Base-by-base conservation (phyloP, 768 basidiomycete species). In the Mycena metata region DNA sequence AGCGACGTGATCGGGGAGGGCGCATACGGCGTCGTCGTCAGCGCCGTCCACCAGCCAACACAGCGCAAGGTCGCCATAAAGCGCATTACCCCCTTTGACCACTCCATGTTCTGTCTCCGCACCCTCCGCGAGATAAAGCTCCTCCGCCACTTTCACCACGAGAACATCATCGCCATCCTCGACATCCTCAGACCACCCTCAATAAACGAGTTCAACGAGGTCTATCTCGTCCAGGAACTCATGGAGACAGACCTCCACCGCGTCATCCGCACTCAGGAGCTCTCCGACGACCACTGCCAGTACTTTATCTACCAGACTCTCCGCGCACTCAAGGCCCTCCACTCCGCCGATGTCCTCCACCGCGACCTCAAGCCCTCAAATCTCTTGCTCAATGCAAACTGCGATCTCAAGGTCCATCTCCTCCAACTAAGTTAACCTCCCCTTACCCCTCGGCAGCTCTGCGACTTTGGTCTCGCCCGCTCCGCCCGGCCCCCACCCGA, bases 201-300 rank as follows among this genome's bases (percentile, higher is more conserved):
- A 16, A 81, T 92, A 76, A 93, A 95, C n/a, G 82, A 84, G 1
- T 96, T 96, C 85, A 93, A 92, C 73, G 95, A 96, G 77, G 94
- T 94, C 47, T 93, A 94, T 73, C 78, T 96, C 74, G 92, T 95
- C 64, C 94, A 96, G 81, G 96, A 97, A 76, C 83, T 96, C 73
- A 95, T 96, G 91, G 95, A 96, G 79, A 97, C 96, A 11, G 96
- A 96, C 81, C 91, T 98, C 89, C 96, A 98, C 78, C 92, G 97
- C 19, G 96, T 98, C 43, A 97, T 98, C 76, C 88, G 95, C 60
- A 96, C 96, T 23, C 96, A 98, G 76, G 93, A 96, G 78, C 87
- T 98, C 10, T 95, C 93, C 33, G 96, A 98, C 76, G 96, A 98
- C 80, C 96, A 98, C 77, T 94, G 91, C 15, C 96, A 95, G 76